A percentile compares a stretch with the other conserved stretches of the same genome.
Conservation (phyloP, 306 rosid genomes). For the Fagus sylvatica region DNA sequence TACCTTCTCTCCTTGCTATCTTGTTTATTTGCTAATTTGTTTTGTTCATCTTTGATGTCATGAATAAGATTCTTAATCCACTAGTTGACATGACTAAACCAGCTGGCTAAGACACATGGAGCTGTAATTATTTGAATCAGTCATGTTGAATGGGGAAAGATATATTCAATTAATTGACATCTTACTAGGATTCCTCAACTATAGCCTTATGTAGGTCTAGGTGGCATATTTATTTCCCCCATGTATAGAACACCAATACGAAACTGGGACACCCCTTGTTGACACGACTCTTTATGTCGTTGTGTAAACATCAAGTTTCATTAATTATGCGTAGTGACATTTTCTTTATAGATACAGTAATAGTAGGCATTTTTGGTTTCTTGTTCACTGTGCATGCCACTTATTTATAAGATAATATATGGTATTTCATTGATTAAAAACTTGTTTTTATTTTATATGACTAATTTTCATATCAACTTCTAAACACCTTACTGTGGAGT, state of each 20-base stretch:
- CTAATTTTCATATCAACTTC: not conserved
- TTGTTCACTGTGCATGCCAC: not conserved
- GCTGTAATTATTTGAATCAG: constrained; percentile 24
- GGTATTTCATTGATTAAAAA: not conserved
- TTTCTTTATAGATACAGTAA: not conserved
- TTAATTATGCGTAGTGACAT: not conserved
- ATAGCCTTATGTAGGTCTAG: not conserved
- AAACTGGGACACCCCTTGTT: constrained; percentile 1
- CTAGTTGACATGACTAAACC: constrained; percentile 23
- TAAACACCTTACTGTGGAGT: not conserved
- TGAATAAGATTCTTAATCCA: constrained; percentile 14
- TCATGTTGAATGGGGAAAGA: not conserved
- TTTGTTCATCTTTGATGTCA: not conserved
- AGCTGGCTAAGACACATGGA: constrained; percentile 32
- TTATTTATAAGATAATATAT: not conserved
- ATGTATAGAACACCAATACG: not conserved
- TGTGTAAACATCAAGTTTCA: not conserved
- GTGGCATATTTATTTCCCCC: constrained; percentile 20
- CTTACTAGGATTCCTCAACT: constrained; percentile 18
- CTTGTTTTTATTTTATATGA: not conserved
- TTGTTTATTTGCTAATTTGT: not conserved
- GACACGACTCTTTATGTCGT: not conserved
- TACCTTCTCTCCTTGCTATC: not conserved
- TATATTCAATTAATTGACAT: not conserved
- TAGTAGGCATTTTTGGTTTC: not conserved